Evolutionary conservation across 257 asterid species (phyloP).

Genomic region (Fraxinus americana): DNA sequence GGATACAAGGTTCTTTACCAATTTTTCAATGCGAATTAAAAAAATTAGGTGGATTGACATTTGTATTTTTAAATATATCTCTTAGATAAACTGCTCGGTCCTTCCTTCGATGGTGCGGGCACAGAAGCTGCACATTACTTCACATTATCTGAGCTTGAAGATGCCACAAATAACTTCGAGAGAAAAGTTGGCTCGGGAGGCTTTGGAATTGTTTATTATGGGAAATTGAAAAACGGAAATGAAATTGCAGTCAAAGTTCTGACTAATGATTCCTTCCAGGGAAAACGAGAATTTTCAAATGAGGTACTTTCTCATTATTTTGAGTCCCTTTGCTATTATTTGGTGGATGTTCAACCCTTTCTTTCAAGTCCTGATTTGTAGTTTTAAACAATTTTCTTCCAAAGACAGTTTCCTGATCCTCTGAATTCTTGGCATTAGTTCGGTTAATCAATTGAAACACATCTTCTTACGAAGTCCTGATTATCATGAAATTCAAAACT

Average conservation of each 20-base stretch:
- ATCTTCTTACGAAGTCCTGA: not conserved
- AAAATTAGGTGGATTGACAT: constrained; percentile 26
- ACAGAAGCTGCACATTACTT: constrained; percentile 89
- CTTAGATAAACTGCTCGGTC: constrained; percentile 48
- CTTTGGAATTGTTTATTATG: constrained; percentile 89
- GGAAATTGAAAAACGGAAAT: constrained; percentile 72
- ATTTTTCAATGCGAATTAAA: constrained; percentile 5
- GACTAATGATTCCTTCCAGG: constrained; percentile 90
- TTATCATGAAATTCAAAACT: not conserved
- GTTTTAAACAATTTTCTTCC: not conserved
- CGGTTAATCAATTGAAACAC: not conserved
- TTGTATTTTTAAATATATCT: not conserved
- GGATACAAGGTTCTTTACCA: constrained; percentile 24
- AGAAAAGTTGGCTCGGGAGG: constrained; percentile 93
- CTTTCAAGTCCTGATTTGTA: constrained; percentile 1
- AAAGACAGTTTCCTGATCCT: not conserved
- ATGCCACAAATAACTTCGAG: constrained; percentile 78
- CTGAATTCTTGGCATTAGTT: constrained; percentile 2
- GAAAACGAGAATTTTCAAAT: constrained; percentile 87
- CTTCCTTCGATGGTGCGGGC: constrained; percentile 61
- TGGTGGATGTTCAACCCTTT: not conserved
- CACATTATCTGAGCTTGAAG: constrained; percentile 72
- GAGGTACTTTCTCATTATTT: constrained; percentile 55
- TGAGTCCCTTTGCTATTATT: constrained; percentile 10
- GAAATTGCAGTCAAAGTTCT: constrained; percentile 94